phyloP scores from a whole-genome alignment of 352 stramenopile genomes.

The Pythium aphanidermatum region DNA sequence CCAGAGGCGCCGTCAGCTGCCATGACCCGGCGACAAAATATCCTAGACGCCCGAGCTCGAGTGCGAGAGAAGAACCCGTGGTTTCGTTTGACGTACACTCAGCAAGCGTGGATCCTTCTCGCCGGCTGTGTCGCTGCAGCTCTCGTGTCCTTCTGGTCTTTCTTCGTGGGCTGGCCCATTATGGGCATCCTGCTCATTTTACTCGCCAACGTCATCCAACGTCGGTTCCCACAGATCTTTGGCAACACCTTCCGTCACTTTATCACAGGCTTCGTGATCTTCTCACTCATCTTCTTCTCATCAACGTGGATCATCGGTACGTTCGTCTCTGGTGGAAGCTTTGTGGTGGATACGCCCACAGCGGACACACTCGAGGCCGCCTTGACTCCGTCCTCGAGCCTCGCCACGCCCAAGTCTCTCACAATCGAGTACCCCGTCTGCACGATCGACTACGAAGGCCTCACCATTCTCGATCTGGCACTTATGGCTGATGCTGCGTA shows the following conservation, averaged over 20 bases:
- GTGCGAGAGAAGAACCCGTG: constrained; percentile 47
- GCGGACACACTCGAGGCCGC: constrained; percentile 13
- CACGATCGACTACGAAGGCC: constrained; percentile 19
- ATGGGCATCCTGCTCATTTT: constrained; percentile 67
- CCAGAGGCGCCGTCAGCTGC: too few relatives aligned
- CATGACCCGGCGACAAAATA: constrained; percentile 22
- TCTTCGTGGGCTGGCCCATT: constrained; percentile 67
- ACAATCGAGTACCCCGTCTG: constrained; percentile 25
- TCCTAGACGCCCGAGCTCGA: constrained; percentile 31
- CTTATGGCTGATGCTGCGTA: constrained; percentile 33
- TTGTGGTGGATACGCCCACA: constrained; percentile 41
- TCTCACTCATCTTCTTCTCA: constrained; percentile 81
- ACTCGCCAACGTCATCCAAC: constrained; percentile 61
- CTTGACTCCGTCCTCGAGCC: constrained; percentile 1
- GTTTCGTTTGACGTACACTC: constrained; percentile 35
- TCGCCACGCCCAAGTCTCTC: constrained; percentile 1
- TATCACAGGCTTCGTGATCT: constrained; percentile 59
- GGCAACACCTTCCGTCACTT: constrained; percentile 67
- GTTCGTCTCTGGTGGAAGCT: constrained; percentile 50
- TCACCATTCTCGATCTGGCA: constrained; percentile 26
- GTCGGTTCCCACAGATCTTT: constrained; percentile 73
- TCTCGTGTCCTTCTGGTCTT: constrained; percentile 49
- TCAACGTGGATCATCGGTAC: constrained; percentile 72
- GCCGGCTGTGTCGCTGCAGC: constrained; percentile 47
- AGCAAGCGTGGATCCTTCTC: constrained; percentile 40